Percentiles rank a stretch among this genome's conserved stretches.
Evolutionary conservation across 176 grass and related monocot species (phyloP).

Genomic region (Luzula sylvatica): DNA sequence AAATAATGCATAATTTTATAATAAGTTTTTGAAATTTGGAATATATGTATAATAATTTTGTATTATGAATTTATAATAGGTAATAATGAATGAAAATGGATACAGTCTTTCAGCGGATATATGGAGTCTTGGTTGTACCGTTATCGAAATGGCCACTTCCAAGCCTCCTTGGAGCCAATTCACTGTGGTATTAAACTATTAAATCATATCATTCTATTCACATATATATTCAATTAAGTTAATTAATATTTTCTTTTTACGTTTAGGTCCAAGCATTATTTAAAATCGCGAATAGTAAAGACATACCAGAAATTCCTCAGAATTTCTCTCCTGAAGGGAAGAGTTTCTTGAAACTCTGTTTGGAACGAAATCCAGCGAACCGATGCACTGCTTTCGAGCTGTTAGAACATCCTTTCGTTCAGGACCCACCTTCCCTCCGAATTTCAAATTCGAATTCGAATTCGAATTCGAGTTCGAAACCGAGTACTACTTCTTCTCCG

Average conservation of each 20-base stretch:
- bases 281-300: constrained; percentile 98
- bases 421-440: constrained; percentile 46
- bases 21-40: background rate
- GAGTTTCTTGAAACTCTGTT: constrained; percentile 61
- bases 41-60: background rate
- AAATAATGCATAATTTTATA: too few relatives aligned
- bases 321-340: constrained; percentile 61
- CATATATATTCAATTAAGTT: constrained; percentile 1
- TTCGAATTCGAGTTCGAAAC: constrained; percentile 20
- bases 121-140: constrained; percentile 96
- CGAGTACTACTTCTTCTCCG: constrained; percentile 5
- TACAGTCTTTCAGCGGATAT: constrained; percentile 86
- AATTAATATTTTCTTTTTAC: constrained; percentile 1
- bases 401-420: constrained; percentile 92
- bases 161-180: constrained; percentile 90
- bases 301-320: constrained; percentile 82
- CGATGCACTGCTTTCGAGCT: constrained; percentile 53
- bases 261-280: constrained; percentile 96
- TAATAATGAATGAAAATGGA: constrained; percentile 84
- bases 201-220: background rate
- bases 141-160: constrained; percentile 96
- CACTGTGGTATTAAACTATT: constrained; percentile 64
- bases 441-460: constrained; percentile 34
- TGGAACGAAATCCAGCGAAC: constrained; percentile 64
- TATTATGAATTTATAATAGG: constrained; percentile 28